phyloP scores from a whole-genome alignment of 2,329 filamentous ascomycete species.

The Fusarium nanum region DNA sequence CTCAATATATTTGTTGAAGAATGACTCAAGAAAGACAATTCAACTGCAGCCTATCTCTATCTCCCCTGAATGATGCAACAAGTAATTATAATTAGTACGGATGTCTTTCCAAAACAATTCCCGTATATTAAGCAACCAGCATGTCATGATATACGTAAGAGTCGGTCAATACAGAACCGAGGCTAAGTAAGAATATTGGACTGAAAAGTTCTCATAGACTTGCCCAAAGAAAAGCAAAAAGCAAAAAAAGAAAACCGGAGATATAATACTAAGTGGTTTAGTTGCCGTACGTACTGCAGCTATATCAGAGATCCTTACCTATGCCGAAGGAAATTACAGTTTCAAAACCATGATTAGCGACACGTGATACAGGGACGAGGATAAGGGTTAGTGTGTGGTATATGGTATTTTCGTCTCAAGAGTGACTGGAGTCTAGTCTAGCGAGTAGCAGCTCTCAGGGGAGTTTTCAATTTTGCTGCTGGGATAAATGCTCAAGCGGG shows the following conservation, averaged over 20 bases:
- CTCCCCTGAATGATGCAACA: neutral
- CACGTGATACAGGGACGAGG: slow-evolving; percentile 14
- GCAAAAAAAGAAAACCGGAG: neutral
- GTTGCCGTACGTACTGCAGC: neutral
- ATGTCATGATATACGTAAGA: slow-evolving; percentile 9
- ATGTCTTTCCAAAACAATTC: neutral
- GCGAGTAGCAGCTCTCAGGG: neutral
- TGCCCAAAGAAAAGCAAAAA: neutral
- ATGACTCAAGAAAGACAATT: neutral
- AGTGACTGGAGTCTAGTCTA: slow-evolving; percentile 24
- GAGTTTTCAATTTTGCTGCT: slow-evolving; percentile 1
- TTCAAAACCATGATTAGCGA: slow-evolving; percentile 19
- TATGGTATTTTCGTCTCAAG: slow-evolving; percentile 11
- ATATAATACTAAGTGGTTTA: slow-evolving; percentile 2
- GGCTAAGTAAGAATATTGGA: neutral
- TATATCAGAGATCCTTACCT: slow-evolving; percentile 26
- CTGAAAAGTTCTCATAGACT: neutral
- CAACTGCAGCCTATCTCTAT: neutral
- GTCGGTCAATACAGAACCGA: slow-evolving; percentile 1
- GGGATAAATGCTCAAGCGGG: slow-evolving; percentile 6
- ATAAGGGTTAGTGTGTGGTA: slow-evolving; percentile 3
- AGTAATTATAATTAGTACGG: neutral
- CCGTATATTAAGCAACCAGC: slow-evolving; percentile 9
- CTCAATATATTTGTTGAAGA: neutral
- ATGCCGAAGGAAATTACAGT: slow-evolving; percentile 17